phyloP scores from a whole-genome alignment of 495 filamentous ascomycete species.

The Cairneyella variabilis region DNA sequence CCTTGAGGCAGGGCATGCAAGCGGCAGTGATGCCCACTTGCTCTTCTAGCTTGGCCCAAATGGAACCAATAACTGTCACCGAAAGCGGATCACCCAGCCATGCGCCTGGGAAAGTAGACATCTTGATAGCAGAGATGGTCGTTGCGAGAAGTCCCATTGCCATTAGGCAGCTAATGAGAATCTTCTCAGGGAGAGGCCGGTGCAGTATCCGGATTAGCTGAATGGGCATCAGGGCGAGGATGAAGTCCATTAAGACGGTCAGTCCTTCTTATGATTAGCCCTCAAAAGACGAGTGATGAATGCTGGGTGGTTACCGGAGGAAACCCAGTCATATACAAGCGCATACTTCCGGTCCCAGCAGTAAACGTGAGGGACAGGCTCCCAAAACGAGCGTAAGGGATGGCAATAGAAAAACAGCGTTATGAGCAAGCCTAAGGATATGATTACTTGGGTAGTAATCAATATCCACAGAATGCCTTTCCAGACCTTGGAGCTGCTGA shows the following conservation, averaged over 20 bases:
- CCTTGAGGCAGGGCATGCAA: conserved; percentile 10
- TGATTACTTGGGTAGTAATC: not conserved
- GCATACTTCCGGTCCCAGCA: not conserved
- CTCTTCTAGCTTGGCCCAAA: conserved; percentile 7
- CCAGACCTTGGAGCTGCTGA: not conserved
- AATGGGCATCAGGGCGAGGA: conserved; percentile 9
- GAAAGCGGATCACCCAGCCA: not conserved
- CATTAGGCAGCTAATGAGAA: conserved; percentile 5
- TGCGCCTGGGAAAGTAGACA: not conserved
- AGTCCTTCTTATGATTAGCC: not conserved
- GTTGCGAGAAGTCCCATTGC: conserved; percentile 10
- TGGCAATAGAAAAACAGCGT: not conserved
- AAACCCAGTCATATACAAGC: not conserved
- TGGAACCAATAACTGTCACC: not conserved
- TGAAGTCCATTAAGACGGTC: conserved; percentile 3
- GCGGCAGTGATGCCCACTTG: conserved; percentile 1
- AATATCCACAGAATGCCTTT: not conserved
- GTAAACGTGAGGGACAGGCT: not conserved
- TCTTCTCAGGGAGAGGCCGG: not conserved
- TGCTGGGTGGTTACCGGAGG: not conserved
- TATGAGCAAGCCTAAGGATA: not conserved
- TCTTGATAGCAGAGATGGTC: not conserved
- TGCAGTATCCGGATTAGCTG: conserved; percentile 7
- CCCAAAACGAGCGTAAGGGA: not conserved
- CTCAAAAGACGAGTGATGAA: not conserved